phyloP scores from a whole-genome alignment of 257 asterid species.

The Echites panduratus region DNA sequence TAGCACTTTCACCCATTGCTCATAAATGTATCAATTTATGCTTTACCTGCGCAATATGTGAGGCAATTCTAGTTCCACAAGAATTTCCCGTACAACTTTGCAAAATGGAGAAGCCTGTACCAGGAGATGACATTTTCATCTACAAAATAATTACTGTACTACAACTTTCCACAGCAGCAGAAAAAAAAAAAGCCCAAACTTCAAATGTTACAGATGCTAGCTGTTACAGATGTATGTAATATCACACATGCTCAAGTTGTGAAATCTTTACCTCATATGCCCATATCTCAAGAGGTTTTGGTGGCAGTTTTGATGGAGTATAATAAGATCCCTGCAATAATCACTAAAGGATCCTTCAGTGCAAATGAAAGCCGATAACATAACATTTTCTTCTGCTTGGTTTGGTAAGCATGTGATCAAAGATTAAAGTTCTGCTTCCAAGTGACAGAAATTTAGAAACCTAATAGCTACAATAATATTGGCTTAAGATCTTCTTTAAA shows the following conservation, averaged over 20 bases:
- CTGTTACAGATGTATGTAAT: neutral
- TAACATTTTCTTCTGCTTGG: neutral
- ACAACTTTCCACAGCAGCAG: neutral
- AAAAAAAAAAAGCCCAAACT: neutral
- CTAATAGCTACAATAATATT: neutral
- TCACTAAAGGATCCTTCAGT: conserved; percentile 1
- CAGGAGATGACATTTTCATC: conserved; percentile 6
- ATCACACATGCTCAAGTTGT: conserved; percentile 9
- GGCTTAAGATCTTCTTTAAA: neutral
- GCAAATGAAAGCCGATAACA: neutral
- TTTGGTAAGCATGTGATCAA: conserved; percentile 2
- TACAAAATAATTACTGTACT: neutral
- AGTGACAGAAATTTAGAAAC: neutral
- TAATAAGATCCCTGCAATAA: conserved; percentile 57
- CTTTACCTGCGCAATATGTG: conserved; percentile 80
- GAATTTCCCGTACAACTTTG: conserved; percentile 86
- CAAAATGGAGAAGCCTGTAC: conserved; percentile 87
- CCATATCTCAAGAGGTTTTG: conserved; percentile 86
- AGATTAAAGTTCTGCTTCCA: neutral
- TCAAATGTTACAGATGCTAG: neutral
- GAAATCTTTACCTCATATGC: conserved; percentile 73
- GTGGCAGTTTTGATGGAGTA: conserved; percentile 72
- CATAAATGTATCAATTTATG: neutral
- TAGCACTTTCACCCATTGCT: neutral
- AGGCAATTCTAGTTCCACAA: conserved; percentile 88